Base-by-base conservation (phyloP, 352 stramenopile species). In the Phytopythium litorale region DNA sequence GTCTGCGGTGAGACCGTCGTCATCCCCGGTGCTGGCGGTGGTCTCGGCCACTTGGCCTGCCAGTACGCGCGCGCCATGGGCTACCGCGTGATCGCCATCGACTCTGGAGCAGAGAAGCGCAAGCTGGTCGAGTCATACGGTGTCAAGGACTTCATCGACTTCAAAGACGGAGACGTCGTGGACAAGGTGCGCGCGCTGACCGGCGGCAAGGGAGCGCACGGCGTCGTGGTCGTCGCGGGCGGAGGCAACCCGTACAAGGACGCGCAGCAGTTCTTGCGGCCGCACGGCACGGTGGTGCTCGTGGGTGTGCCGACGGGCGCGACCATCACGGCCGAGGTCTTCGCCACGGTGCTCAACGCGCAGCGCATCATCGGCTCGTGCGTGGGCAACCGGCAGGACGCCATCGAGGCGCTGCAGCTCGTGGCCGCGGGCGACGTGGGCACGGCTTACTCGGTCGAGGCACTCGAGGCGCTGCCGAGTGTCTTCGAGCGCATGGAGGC, bases 211-310 rank as follows among this genome's bases (percentile, higher is more conserved):
- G 68, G 85, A 18, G 76, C 72, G 19, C 75, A 95, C 53, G 77
- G 81, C 53, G 65, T 88, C 2, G 79, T 93, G 48, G 63, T 97
- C 8, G 80, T 94, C 66, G 86, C 88, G 9, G 77, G 91, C n/a
- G 65, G 69, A 1, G 70, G 84, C 33, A 60, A 60, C 35, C 68
- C 78, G 16, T 78, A 92, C 62, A 61, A 65, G 4, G 60, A 81
- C 5, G 79, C 85, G 16, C 60, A 88, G 49, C 56, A 71, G 18
- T 80, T 91, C 54, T 61, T 97, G 40, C 81, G 80, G 58, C 71
- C 76, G 1, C 71, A 89, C 43, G 91, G 89, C 32, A 79, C 66
- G 1, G 67, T 89, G 7, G 60, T 94, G 18, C 62, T 92, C 49
- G 75, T 97, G 1, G 88, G 89, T 2, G 65, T 82, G 7, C 78